Evolutionary conservation across 352 stramenopile species (phyloP), one percentile per base, ranked within the genome.

Genomic region (Pythium insidiosum): DNA sequence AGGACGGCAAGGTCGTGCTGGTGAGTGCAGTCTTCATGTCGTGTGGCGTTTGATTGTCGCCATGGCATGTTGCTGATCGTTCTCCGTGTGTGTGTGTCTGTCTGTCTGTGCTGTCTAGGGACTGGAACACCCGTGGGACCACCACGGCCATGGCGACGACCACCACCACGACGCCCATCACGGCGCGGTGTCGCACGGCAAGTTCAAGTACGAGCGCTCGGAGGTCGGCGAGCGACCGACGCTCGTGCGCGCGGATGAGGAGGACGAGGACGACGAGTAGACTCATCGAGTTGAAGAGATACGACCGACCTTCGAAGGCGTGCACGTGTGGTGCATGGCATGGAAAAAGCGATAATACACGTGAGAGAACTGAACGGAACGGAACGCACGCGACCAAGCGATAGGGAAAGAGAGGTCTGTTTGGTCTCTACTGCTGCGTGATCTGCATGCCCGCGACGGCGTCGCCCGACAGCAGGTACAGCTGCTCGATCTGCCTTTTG

Each of bases 41-140:
- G 2, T 31, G 19, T 21, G 20, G 30, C 19, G 15, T 23, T 15
- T 25, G 20, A 34, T 11, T 18, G 16, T 48, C 16, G 20, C 37
- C 10, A 26, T 40, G 11, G 15, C 47, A 19, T 47, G 26, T 18
- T 16, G 16, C 13, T 40, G 38, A 35, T 30, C 31, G 22, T 35
- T 6, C 29, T 28, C 15, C 29, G 31, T 40, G 18, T 21, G 24
- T 43, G 9, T 37, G 47, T 26, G n/a, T 35, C 15, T 37, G 4
- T 43, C 36, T 33, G 9, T 13, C 28, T 15, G 28, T 33, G 28
- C 28, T 33, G 5, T 39, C 36, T 51, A 92, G 79, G 79, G 80
- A n/a, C 56, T 88, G 24, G 78, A 92, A 49, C 77, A 94, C 62
- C 83, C 80, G 26, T 94, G 79, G 78, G 83, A 94, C 47, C 78